A percentile compares a stretch with the other conserved stretches of the same genome.
These are phyloP conservation scores for Aurinia saxatilis DNA, from an alignment of 345 rosid species.

Conservation along the genomic window DNA sequence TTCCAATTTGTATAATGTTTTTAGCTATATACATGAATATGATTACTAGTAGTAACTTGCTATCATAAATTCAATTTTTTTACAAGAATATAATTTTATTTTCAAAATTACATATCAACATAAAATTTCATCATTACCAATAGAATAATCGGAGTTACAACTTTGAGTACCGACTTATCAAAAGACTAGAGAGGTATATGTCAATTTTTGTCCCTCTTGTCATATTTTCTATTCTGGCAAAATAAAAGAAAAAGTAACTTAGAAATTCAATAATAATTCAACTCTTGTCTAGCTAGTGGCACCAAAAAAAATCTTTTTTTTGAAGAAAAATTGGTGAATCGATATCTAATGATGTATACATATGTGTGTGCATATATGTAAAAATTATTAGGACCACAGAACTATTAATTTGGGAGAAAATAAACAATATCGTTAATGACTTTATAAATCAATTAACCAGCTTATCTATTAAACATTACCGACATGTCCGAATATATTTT, in stretches of 20 bases:
- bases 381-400: constrained; percentile 6
- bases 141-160: not conserved
- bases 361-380: not conserved
- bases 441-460: not conserved
- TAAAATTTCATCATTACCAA: no score
- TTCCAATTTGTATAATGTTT: no score
- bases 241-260: constrained; percentile 16
- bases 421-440: constrained; percentile 1
- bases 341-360: constrained; percentile 2
- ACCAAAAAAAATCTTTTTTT: not conserved
- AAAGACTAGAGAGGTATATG: not conserved
- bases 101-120: no score
- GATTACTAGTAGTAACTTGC: no score
- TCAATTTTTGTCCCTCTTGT: not conserved
- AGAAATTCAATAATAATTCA: constrained; percentile 5
- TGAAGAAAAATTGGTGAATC: constrained; percentile 7
- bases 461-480: not conserved
- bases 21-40: no score
- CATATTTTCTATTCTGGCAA: not conserved
- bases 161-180: not conserved
- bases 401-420: not conserved
- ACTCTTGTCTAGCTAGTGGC: constrained; percentile 21
- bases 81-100: no score
- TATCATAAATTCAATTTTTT: no score
- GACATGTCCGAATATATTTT: not conserved